These are phyloP conservation scores for Suhomyces bribrorum DNA, from an alignment of 1,139 yeast species.

Conservation along the genomic window DNA sequence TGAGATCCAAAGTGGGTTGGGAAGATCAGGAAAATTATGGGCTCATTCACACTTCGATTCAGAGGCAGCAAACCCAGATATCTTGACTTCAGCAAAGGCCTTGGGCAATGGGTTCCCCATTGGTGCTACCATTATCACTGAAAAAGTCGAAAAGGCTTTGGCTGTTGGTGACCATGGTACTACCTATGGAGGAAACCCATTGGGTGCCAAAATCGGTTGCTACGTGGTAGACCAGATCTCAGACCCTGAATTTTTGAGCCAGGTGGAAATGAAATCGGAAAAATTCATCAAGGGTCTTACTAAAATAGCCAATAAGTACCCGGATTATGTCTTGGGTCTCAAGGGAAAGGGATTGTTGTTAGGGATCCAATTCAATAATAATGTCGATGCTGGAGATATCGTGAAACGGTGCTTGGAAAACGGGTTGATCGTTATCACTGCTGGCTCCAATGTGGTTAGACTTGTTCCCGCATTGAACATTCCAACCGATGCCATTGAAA, in stretches of 20 bases:
- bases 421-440: slow-evolving; percentile 83
- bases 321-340: slow-evolving; percentile 60
- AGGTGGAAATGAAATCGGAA: slow-evolving; percentile 61
- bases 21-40: slow-evolving; percentile 92
- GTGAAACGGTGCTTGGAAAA: slow-evolving; percentile 69
- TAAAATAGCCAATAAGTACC: slow-evolving; percentile 54
- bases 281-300: slow-evolving; percentile 53
- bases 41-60: slow-evolving; percentile 76
- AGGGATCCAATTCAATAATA: slow-evolving; percentile 69
- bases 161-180: slow-evolving; percentile 97
- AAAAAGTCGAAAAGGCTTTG: slow-evolving; percentile 68
- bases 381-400: slow-evolving; percentile 64
- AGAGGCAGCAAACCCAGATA: slow-evolving; percentile 84
- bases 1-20: slow-evolving; percentile 96
- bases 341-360: slow-evolving; percentile 88
- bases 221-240: slow-evolving; percentile 73
- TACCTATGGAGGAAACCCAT: slow-evolving; percentile 96
- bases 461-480: slow-evolving; percentile 91
- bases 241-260: slow-evolving; percentile 55
- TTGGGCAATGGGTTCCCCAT: slow-evolving; percentile 98
- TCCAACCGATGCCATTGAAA: slow-evolving; percentile 62
- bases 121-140: slow-evolving; percentile 89
- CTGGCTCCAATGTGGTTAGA: slow-evolving; percentile 88
- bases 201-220: slow-evolving; percentile 79
- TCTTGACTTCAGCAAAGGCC: slow-evolving; percentile 92